Conservation (phyloP, 176 grass and related monocot genomes). For the Musa itinerans region DNA sequence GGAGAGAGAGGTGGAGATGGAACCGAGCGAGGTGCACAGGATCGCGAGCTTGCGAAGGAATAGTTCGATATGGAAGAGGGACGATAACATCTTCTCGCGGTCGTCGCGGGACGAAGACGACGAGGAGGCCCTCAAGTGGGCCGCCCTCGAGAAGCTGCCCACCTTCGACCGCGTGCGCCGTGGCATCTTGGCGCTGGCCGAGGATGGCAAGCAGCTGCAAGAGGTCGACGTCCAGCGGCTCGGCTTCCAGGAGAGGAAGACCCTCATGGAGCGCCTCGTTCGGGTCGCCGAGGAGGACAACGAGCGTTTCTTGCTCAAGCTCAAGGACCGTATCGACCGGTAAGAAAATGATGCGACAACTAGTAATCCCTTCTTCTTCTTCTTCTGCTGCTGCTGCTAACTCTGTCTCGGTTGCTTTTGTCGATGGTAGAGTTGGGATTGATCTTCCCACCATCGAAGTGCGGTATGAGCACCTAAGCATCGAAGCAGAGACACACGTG, state of each 20-base stretch:
- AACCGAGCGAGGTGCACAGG: neutral
- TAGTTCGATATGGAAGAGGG: neutral
- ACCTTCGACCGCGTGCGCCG: constrained; percentile 31
- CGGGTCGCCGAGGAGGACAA: constrained; percentile 34
- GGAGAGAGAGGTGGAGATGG: neutral
- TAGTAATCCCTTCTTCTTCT: neutral
- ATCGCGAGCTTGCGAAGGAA: constrained; percentile 4
- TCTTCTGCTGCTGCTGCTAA: neutral
- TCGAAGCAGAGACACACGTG: constrained; percentile 47
- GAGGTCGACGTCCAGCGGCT: constrained; percentile 33
- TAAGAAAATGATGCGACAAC: constrained; percentile 7
- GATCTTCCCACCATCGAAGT: constrained; percentile 63
- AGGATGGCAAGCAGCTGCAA: neutral
- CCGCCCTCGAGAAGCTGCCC: constrained; percentile 38
- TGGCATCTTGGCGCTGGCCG: constrained; percentile 18
- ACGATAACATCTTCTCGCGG: constrained; percentile 6
- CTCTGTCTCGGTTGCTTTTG: neutral
- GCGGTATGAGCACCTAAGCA: constrained; percentile 46
- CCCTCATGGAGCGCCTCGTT: constrained; percentile 38
- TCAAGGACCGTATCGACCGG: constrained; percentile 52
- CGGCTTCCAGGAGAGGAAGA: constrained; percentile 21
- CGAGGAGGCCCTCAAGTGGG: constrained; percentile 49
- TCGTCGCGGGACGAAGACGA: constrained; percentile 25
- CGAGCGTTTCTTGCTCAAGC: constrained; percentile 42
- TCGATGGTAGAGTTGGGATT: constrained; percentile 38